Evolutionary conservation across 768 basidiomycete genomes (phyloP).

Genomic region (Amanita exitialis): DNA sequence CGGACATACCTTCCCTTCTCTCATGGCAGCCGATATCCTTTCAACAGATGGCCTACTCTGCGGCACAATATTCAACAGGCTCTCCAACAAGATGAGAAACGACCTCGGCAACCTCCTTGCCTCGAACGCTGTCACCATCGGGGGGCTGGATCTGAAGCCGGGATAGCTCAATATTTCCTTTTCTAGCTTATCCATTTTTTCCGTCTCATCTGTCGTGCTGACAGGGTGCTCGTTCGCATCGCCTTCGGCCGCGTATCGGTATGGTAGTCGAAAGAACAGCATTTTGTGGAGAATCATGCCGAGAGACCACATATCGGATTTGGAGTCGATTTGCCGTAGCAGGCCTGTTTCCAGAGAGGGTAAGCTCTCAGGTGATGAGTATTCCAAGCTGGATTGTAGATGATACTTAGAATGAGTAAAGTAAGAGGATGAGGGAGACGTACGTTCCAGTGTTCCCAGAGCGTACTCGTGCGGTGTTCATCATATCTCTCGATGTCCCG

Average conservation of each 20-base stretch:
- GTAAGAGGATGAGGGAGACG: conserved; percentile 21
- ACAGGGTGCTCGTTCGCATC: conserved; percentile 35
- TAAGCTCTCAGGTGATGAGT: conserved; percentile 82
- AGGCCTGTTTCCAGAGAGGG: conserved; percentile 54
- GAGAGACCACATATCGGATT: conserved; percentile 94
- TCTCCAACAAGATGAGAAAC: conserved; percentile 64
- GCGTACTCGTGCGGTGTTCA: conserved; percentile 53
- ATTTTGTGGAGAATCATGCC: conserved; percentile 95
- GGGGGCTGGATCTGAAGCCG: conserved; percentile 54
- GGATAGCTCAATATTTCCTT: conserved; percentile 64
- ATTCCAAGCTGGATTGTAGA: conserved; percentile 53
- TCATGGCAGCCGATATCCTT: conserved; percentile 56
- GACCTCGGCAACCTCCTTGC: conserved; percentile 63
- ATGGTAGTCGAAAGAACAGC: conserved; percentile 85
- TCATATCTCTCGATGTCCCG: conserved; percentile 89
- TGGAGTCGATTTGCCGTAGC: conserved; percentile 69
- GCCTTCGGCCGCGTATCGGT: conserved; percentile 57
- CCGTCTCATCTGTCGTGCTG: conserved; percentile 34
- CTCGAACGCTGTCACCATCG: conserved; percentile 48
- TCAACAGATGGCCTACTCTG: conserved; percentile 61
- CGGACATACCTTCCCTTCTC: conserved; percentile 61
- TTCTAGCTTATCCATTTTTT: conserved; percentile 63
- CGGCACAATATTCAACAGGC: conserved; percentile 55
- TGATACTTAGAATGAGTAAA: background rate
- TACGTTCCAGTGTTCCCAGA: conserved; percentile 95